Percentiles rank a stretch among this genome's conserved stretches.
Conservation (phyloP, 129 eudicot genomes). For the Oenanthe sinensis region DNA sequence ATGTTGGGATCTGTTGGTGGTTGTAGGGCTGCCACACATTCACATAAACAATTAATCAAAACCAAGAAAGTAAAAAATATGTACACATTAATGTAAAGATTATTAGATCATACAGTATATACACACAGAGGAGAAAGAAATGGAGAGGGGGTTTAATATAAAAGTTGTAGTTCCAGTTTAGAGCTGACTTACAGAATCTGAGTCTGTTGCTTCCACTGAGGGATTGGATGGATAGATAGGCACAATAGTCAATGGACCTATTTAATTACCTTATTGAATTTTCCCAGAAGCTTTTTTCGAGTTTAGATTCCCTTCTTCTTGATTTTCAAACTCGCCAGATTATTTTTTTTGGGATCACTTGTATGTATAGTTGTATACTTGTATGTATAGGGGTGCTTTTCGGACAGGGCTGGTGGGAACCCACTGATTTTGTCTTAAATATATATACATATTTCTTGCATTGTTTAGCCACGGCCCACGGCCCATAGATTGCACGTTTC, state of each 20-base stretch:
- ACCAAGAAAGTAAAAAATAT: background rate
- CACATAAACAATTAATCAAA: background rate
- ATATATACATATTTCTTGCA: background rate
- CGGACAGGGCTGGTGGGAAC: background rate
- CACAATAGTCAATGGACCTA: slow-evolving; percentile 6
- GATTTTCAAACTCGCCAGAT: background rate
- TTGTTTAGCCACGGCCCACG: background rate
- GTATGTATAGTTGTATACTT: background rate
- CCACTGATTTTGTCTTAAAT: background rate
- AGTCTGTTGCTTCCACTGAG: background rate
- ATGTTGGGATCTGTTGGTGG: slow-evolving; percentile 14
- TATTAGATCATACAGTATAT: too few relatives aligned
- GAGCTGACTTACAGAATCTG: slow-evolving; percentile 44
- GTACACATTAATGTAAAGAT: background rate
- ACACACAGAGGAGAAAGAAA: background rate
- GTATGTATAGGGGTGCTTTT: background rate
- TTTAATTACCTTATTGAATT: background rate
- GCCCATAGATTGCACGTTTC: background rate
- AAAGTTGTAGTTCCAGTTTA: slow-evolving; percentile 1
- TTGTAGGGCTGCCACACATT: background rate
- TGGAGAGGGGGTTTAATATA: background rate
- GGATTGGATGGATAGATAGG: slow-evolving; percentile 13
- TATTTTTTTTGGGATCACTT: background rate
- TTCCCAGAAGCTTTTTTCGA: background rate
- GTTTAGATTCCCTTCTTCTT: slow-evolving; percentile 10